phyloP scores from a whole-genome alignment of 1,284 basidiomycete species.

The Bjerkandera adusta region DNA sequence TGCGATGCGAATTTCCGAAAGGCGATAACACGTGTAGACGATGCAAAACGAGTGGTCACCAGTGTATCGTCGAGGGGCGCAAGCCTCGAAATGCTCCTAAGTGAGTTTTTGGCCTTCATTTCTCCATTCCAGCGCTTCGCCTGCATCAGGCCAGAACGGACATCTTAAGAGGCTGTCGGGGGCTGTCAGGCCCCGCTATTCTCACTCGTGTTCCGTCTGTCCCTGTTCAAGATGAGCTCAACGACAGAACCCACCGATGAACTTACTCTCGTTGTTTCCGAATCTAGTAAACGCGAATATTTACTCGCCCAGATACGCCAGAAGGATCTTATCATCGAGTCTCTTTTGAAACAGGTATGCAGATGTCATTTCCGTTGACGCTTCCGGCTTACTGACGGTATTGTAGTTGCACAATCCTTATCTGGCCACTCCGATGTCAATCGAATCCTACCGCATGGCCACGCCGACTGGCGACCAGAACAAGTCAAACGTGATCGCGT shows the following conservation, averaged over 20 bases:
- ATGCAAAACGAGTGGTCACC: conserved; percentile 64
- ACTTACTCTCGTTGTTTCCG: conserved; percentile 31
- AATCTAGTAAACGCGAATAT: conserved; percentile 74
- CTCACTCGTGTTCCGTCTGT: conserved; percentile 3
- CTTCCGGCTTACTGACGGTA: no score
- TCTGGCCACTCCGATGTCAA: conserved; percentile 70
- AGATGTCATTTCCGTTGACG: no score
- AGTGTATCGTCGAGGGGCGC: conserved; percentile 77
- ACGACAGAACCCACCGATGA: conserved; percentile 25
- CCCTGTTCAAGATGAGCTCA: conserved; percentile 7
- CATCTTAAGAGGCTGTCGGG: conserved; percentile 4
- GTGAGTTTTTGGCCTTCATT: conserved; percentile 62
- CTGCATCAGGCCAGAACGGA: no score
- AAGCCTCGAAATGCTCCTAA: conserved; percentile 74
- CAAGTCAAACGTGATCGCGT: conserved; percentile 66
- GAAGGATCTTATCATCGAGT: conserved; percentile 81
- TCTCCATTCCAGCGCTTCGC: conserved; percentile 20
- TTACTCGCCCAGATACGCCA: conserved; percentile 77
- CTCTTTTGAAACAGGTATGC: conserved; percentile 70
- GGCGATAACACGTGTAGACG: conserved; percentile 69
- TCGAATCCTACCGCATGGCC: conserved; percentile 72
- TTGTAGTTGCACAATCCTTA: conserved; percentile 74
- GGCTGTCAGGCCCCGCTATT: not conserved
- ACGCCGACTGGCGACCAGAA: conserved; percentile 68
- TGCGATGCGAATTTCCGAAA: conserved; percentile 77